Base-by-base conservation (phyloP, 2,329 filamentous ascomycete genomes). In the Bipolaris victoriae region DNA sequence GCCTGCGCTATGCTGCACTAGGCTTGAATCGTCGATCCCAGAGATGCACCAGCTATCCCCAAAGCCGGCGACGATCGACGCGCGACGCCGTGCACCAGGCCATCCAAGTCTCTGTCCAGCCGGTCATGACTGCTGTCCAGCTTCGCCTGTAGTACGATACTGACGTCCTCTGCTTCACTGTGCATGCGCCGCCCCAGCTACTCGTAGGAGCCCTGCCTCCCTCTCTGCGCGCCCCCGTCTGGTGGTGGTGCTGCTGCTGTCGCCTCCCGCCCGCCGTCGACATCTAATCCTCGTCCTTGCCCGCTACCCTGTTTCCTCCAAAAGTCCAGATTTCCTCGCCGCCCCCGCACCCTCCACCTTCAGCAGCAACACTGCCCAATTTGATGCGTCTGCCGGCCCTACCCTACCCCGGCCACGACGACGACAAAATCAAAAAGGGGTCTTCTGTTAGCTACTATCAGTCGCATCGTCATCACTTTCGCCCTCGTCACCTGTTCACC, bases 1-100 rank as follows among this genome's bases (percentile, higher is more conserved):
- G 36, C 49, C 24, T 41, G 41, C 60, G 44, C 62, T 63, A 63
- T 50, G 20, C 63, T 52, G 24, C n/a, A 50, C 35, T 33, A 3
- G 57, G 64, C 13, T 39, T 46, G 52, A 52, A 55, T 57, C 54
- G 64, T 50, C 63, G 64, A 67, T 67, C 64, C 3, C 37, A 55
- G 37, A 49, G 31, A 37, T 44, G 20, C 33, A 16, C 44, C 45
- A n/a, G 36, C 33, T 45, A 45, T 54, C 31, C 50, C 44, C 33
- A 53, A 54, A 44, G 40, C 57, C 47, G 52, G 41, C 44, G 41
- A 55, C 39, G 64, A 67, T 67, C 64, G 64, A 58, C 64, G 55
- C 52, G 41, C 53, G 43, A 46, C 51, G 53, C 57, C 48, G 36
- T 29, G 46, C 62, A 65, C 63, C 60, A 66, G 64, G 58, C 58